These are phyloP conservation scores for Spencermartinsiella ligniputridi DNA, from an alignment of 1,139 yeast species.

Conservation along the genomic window DNA sequence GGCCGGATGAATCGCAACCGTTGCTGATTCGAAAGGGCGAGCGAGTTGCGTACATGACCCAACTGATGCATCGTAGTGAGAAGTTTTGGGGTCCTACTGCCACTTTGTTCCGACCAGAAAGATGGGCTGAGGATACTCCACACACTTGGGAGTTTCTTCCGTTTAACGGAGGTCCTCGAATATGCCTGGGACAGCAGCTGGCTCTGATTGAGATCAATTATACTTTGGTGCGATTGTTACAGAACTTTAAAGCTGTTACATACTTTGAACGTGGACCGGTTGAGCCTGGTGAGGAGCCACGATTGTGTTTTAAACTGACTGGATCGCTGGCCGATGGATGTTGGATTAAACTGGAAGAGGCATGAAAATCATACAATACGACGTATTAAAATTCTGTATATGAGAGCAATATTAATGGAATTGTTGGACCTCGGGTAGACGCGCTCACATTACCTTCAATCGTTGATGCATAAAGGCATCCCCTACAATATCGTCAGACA, in stretches of 20 bases:
- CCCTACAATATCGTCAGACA: too few relatives aligned
- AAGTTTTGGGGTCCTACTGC: constrained; percentile 49
- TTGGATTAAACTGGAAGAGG: neutral
- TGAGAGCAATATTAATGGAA: too few relatives aligned
- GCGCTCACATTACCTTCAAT: too few relatives aligned
- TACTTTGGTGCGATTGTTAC: constrained; percentile 41
- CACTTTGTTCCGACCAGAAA: constrained; percentile 45
- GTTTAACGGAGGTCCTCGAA: constrained; percentile 59
- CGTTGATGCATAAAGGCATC: too few relatives aligned
- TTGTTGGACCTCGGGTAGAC: too few relatives aligned
- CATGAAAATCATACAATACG: too few relatives aligned
- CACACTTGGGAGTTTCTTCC: constrained; percentile 49
- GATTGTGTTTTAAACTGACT: neutral
- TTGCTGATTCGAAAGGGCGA: constrained; percentile 47
- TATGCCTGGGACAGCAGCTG: constrained; percentile 57
- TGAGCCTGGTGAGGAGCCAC: neutral
- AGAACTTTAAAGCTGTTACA: constrained; percentile 23
- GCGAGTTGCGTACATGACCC: constrained; percentile 43
- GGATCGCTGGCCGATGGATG: neutral
- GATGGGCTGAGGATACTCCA: constrained; percentile 37
- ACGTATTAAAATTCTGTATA: too few relatives aligned
- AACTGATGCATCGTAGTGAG: constrained; percentile 44
- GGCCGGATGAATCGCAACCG: constrained; percentile 42
- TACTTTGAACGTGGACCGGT: neutral
- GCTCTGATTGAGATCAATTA: constrained; percentile 55